A percentile compares a stretch with the other conserved stretches of the same genome.
These are phyloP conservation scores for Pichia kluyveri DNA, from an alignment of 805 yeast genomes.

Conservation along the genomic window DNA sequence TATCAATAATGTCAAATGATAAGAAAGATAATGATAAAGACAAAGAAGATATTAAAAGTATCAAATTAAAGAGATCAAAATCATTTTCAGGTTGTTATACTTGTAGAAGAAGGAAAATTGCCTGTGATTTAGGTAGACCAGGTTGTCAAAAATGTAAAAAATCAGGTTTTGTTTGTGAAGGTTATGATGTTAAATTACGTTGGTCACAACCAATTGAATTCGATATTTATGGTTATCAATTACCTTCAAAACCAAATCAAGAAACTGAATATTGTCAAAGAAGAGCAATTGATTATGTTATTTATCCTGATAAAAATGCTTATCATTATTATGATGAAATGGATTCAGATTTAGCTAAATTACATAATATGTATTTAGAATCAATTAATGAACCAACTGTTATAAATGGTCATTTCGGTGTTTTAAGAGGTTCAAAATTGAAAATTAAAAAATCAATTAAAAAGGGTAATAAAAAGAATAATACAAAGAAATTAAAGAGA, in stretches of 20 bases:
- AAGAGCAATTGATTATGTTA: constrained; percentile 65
- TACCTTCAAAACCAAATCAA: constrained; percentile 24
- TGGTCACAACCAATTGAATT: constrained; percentile 60
- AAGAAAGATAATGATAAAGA: too few species aligned
- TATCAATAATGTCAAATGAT: too few species aligned
- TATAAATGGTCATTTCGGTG: constrained; percentile 72
- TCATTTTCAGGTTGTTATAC: constrained; percentile 87
- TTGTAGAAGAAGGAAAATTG: constrained; percentile 70
- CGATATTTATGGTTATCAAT: constrained; percentile 36
- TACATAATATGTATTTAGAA: constrained; percentile 40
- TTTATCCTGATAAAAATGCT: constrained; percentile 47
- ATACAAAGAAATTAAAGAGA: neutral
- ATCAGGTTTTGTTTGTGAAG: constrained; percentile 64
- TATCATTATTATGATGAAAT: constrained; percentile 76
- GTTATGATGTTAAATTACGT: constrained; percentile 71
- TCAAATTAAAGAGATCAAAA: constrained; percentile 38
- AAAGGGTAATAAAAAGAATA: neutral
- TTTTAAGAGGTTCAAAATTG: constrained; percentile 43
- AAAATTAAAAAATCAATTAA: constrained; percentile 12
- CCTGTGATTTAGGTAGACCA: constrained; percentile 71
- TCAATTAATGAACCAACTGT: constrained; percentile 25
- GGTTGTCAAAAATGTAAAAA: constrained; percentile 61
- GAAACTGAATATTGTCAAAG: constrained; percentile 53
- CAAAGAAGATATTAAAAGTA: neutral
- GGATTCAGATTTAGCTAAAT: constrained; percentile 55